Base-by-base conservation (phyloP, 1,139 yeast species). In the Blastobotrys raffinosifermentans region DNA sequence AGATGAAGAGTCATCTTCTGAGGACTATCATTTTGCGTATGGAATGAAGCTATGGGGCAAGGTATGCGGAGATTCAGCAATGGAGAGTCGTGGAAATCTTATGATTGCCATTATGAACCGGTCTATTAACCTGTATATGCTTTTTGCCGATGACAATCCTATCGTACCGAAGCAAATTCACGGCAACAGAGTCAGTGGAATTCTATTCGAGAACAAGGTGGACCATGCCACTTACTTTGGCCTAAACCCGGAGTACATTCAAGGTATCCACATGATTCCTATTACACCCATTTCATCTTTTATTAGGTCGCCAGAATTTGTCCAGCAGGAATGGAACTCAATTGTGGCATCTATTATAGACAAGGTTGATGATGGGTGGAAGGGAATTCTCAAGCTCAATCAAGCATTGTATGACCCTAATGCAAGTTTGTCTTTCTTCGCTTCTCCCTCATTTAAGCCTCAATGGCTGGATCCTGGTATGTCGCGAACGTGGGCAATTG, bases 251-350 rank as follows among this genome's bases (percentile, higher is more conserved):
- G 87, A 87, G 57, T 89, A 80, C 56, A 85, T 87, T 36, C 96
- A 87, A 50, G 95, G 95, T 54, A 86, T 89, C 44, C 96, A 89
- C 58, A 89, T 89, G 79, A 69, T 89, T 40, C 94, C 97, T 15
- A 67, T 82, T 27, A 84, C 94, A 0, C 86, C 95, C 0, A 75
- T 81, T 9, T 78, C 94, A n/a, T 75, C 91, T 0, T 79, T 72
- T 47, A 69, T 86, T 22, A 72, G 96, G 56, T 67, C 69, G 7
- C 72, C 84, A 4, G 60, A 67, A 2, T 89, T 75, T 59, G 91
- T 80, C 15, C 52, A 66, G 45, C 77, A 86, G 60, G 96, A 89
- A 63, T 89, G 95, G 95, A 66, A 70, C 9, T 64, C 64, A 34
- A 66, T 64, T 43, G 54, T 80, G 14, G 56, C 65, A 9, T 37